phyloP scores from a whole-genome alignment of 306 rosid species.

The Sphenostylis stenocarpa region DNA sequence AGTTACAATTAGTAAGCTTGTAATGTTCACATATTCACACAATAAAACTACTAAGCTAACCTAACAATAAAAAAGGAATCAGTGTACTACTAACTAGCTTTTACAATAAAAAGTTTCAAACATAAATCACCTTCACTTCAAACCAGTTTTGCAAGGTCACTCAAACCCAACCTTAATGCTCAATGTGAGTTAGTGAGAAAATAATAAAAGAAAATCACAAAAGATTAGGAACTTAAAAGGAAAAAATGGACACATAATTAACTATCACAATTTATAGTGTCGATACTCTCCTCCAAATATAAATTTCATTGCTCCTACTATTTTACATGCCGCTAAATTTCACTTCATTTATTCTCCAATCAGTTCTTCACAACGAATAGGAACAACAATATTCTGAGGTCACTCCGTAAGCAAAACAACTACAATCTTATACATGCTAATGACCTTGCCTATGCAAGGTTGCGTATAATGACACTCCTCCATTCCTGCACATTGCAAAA shows the following conservation, averaged over 20 bases:
- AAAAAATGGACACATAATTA: not conserved
- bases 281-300: not conserved
- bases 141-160: not conserved
- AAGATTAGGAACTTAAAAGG: constrained; percentile 3
- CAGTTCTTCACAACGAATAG: constrained; percentile 2
- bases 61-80: too few relatives aligned
- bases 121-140: not conserved
- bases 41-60: too few relatives aligned
- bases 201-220: not conserved
- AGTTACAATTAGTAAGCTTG: too few relatives aligned
- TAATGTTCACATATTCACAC: too few relatives aligned
- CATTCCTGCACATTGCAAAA: too few relatives aligned
- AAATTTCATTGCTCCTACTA: not conserved
- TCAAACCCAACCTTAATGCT: not conserved
- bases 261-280: not conserved
- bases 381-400: not conserved
- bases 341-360: not conserved
- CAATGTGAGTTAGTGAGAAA: too few relatives aligned
- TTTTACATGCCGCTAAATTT: not conserved
- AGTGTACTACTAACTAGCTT: not conserved
- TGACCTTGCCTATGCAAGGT: not conserved
- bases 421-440: not conserved
- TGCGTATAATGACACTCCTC: too few relatives aligned
- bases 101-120: not conserved
- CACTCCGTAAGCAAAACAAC: not conserved